Base-by-base conservation (phyloP, 2,329 filamentous ascomycete genomes). In the Pseudocercospora crystallina region DNA sequence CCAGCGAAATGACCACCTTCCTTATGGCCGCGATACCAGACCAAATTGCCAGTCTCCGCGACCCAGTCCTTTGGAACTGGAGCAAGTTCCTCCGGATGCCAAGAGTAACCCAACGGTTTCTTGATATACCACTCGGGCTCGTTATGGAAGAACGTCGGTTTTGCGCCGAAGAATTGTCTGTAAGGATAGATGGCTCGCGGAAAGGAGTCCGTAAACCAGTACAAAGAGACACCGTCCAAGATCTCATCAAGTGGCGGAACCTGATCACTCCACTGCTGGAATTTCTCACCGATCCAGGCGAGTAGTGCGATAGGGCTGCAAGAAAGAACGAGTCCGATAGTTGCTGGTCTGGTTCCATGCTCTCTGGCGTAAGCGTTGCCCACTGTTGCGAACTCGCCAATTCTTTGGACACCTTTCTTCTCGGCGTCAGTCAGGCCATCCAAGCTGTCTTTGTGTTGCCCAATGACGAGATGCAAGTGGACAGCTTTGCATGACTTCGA, bases 211-310 rank as follows among this genome's bases (percentile, higher is more conserved):
- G 79, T 80, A 50, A 82, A 68, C 80, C 80, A 83, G 60, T 81
- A 83, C 3, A 83, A 59, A 1, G 73, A 75, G 9, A 79, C 73
- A 5, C 70, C 65, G n/a, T 74, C 71, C 2, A 83, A 65, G 9
- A 83, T 77, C 0, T 67, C 58, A 17, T 65, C 52, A 7, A 77
- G 50, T 1, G 66, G 59, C 0, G 74, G 74, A 13, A 64, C 61
- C 3, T 67, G 59, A 53, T 82, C 79, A 1, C 69, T 69, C 80
- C 79, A 83, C 5, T 73, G 74, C 0, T 80, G 64, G 49, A 79
- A 78, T 61, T 82, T 83, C 57, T 83, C 80, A 3, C 76, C 78
- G 20, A 83, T 72, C 76, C 81, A 85, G 4, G 76, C 73, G 1
- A 85, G 70, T 7, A 84, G 61, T 0, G 79, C 76, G 2, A 84